Percentiles rank a stretch among this genome's conserved stretches.
Evolutionary conservation across 148 eudicot genomes (phyloP).

Genomic region (Talinum fruticosum): DNA sequence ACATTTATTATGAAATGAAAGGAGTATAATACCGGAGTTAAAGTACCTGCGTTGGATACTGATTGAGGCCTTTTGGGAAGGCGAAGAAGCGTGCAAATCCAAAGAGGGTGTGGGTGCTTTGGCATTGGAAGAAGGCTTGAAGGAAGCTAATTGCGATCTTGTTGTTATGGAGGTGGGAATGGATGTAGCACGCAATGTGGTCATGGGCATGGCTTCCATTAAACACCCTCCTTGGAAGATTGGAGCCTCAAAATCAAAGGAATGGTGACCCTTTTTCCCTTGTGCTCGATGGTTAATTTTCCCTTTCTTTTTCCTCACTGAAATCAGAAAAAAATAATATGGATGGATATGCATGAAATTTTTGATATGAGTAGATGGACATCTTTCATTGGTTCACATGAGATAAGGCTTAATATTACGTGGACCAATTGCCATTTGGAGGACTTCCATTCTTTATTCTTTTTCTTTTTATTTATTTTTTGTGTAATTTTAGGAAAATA

Average conservation of each 20-base stretch:
- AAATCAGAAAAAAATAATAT: background rate
- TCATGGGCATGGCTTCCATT: constrained; percentile 11
- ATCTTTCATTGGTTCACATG: constrained; percentile 20
- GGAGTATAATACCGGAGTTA: too few relatives aligned
- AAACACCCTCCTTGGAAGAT: background rate
- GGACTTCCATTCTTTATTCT: background rate
- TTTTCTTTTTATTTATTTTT: too few relatives aligned
- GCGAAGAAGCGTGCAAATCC: background rate
- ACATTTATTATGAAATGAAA: too few relatives aligned
- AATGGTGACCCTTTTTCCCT: background rate
- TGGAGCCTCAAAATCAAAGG: background rate
- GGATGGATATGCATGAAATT: constrained; percentile 19
- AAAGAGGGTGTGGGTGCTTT: background rate
- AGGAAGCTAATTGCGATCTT: constrained; percentile 6
- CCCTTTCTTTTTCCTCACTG: background rate
- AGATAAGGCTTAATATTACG: constrained; percentile 29
- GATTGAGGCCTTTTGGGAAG: constrained; percentile 17
- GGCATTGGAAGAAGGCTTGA: background rate
- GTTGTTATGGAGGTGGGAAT: constrained; percentile 3
- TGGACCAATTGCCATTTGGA: constrained; percentile 27
- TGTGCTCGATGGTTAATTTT: background rate
- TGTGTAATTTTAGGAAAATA: background rate
- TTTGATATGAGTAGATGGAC: background rate
- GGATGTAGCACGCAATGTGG: constrained; percentile 9
- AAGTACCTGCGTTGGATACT: constrained; percentile 39